phyloP scores from a whole-genome alignment of 1,284 basidiomycete genomes.

The Anthracocystis panici-leucophaei region DNA sequence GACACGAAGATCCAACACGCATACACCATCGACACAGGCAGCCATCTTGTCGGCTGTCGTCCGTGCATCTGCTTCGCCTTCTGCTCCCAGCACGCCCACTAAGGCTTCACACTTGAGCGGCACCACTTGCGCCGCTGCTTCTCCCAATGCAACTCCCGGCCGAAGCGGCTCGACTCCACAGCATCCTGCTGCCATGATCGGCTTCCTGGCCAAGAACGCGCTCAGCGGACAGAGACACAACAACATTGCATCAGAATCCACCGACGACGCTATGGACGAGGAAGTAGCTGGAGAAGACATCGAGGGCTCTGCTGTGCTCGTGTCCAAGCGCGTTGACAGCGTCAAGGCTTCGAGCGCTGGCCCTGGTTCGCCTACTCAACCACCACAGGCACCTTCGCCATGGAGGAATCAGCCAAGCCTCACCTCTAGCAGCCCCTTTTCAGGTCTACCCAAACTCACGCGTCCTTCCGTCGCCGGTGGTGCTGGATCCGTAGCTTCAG shows the following conservation, averaged over 20 bases:
- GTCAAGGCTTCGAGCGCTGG: conserved; percentile 1
- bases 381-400: conserved; percentile 20
- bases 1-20: conserved; percentile 15
- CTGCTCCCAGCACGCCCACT: conserved; percentile 30
- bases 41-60: conserved; percentile 51
- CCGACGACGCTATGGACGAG: conserved; percentile 39
- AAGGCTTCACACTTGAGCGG: conserved; percentile 10
- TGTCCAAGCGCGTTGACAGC: conserved; percentile 13
- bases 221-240: conserved; percentile 25
- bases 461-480: conserved; percentile 12
- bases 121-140: conserved; percentile 4
- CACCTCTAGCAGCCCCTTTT: conserved; percentile 52
- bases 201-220: conserved; percentile 45
- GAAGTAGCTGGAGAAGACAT: conserved; percentile 12
- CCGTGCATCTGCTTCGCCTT: conserved; percentile 44
- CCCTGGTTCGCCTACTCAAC: conserved; percentile 4
- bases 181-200: conserved; percentile 45
- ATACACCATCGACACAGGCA: conserved; percentile 42
- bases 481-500: conserved; percentile 27
- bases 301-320: conserved; percentile 36
- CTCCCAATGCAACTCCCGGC: conserved; percentile 19
- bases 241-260: background rate
- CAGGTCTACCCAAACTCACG: conserved; percentile 48
- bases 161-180: conserved; percentile 19
- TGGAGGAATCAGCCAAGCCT: conserved; percentile 48